Evolutionary conservation across 164 flowering plant species (phyloP), one percentile per base, ranked within the genome.

Genomic region (Nymphaea colorata): DNA sequence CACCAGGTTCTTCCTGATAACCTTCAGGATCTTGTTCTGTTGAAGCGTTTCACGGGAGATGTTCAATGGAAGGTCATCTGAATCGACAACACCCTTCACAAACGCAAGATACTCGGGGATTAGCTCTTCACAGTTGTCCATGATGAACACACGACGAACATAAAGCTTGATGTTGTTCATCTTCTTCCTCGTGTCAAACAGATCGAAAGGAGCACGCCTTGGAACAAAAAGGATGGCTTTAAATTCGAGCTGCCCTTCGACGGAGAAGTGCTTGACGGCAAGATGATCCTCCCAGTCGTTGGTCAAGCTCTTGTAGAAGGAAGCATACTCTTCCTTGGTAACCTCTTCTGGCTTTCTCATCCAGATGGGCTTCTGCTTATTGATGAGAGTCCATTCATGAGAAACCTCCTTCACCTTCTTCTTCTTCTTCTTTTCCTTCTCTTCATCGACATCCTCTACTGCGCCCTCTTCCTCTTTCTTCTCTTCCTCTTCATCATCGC

Each of bases 381-480:
- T 61, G 6, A 61, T 7, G 6, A 12, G 41, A 2, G 63, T 6
- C 63, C 63, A 61, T n/a, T 61, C 63, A 17, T 61, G 63, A 3
- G 63, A 61, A 2, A 61, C 63, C 41, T 61, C 63, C 63, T 61
- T 61, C 0, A 61, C 5, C 63, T 61, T 61, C 63, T 61, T 61
- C 63, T 61, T 61, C 11, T 61, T 61, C 63, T 61, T 8, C 5
- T 3, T 4, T 61, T 61, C 8, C 63, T 61, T 17, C 41, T 61
- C 63, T 7, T 61, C 63, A 61, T 61, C 63, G 0, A 61, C 63
- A 15, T 61, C 63, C 41, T 61, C 63, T 5, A 60, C 62, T 5
- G 17, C 36, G 6, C 63, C 63, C 5, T 61, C 63, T n/a, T 61
- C 63, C 41, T 80, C 79, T 64, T 86, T 76, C 74, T 80, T 82